phyloP scores from a whole-genome alignment of 2,329 filamentous ascomycete genomes.

The Microsporum audouinii region DNA sequence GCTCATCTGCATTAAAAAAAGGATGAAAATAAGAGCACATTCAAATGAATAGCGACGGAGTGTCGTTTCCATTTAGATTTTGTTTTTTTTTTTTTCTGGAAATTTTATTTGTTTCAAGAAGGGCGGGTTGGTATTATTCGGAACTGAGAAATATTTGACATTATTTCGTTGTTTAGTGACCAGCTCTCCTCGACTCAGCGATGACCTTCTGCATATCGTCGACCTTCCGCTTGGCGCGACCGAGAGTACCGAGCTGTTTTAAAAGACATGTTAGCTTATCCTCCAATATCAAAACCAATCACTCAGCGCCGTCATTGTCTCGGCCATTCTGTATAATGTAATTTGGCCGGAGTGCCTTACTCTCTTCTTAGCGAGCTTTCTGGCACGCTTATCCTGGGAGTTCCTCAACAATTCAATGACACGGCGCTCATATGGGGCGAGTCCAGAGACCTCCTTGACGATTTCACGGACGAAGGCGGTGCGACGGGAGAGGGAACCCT shows the following conservation, averaged over 20 bases:
- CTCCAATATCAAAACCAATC: not conserved
- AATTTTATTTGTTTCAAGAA: not conserved
- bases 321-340: not conserved
- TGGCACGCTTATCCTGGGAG: conserved; percentile 97
- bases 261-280: not conserved
- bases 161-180: conserved; percentile 43
- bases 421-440: conserved; percentile 93
- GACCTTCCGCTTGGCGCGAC: conserved; percentile 98
- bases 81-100: not conserved
- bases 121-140: conserved; percentile 1
- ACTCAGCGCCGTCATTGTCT: not conserved
- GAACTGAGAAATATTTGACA: conserved; percentile 1
- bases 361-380: conserved; percentile 99
- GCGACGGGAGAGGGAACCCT: conserved; percentile 93
- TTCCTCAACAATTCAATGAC: conserved; percentile 98
- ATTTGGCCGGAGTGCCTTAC: conserved; percentile 43
- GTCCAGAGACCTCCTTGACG: conserved; percentile 94
- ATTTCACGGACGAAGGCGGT: conserved; percentile 95
- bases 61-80: not conserved
- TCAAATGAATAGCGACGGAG: not conserved
- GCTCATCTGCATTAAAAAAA: not conserved
- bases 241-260: conserved; percentile 83
- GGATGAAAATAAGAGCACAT: not conserved
- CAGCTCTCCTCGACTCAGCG: conserved; percentile 77
- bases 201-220: conserved; percentile 98